phyloP scores from a whole-genome alignment of 2,329 filamentous ascomycete genomes.

The Biscogniauxia marginata region DNA sequence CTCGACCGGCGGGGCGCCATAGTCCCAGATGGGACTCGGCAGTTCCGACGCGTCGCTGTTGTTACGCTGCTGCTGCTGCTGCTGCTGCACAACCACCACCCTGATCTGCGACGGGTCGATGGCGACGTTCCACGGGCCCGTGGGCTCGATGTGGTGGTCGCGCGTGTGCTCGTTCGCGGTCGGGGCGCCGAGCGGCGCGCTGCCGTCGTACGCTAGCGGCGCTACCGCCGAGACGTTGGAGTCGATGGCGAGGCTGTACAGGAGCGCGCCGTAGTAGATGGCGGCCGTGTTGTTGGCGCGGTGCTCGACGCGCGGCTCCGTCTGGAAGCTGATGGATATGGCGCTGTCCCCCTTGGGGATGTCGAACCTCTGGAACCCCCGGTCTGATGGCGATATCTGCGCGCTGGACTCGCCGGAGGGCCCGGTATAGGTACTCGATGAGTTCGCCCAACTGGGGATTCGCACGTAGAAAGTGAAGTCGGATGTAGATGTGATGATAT shows the following conservation, averaged over 20 bases:
- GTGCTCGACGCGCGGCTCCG: conserved; percentile 28
- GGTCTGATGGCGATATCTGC: conserved; percentile 17
- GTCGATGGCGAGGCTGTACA: conserved; percentile 33
- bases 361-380: conserved; percentile 26
- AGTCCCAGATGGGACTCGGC: conserved; percentile 30
- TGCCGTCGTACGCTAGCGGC: conserved; percentile 17
- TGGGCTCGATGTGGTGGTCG: conserved; percentile 30
- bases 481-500: conserved; percentile 30
- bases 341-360: conserved; percentile 21
- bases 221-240: conserved; percentile 21
- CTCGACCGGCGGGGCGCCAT: conserved; percentile 30
- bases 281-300: conserved; percentile 32
- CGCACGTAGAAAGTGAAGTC: conserved; percentile 34
- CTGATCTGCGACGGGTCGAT: conserved; percentile 33
- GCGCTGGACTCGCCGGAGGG: conserved; percentile 7
- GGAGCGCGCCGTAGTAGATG: conserved; percentile 31
- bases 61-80: background rate
- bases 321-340: conserved; percentile 25
- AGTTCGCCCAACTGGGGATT: conserved; percentile 31
- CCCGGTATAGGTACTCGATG: conserved; percentile 20
- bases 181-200: conserved; percentile 10
- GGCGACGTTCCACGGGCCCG: conserved; percentile 32
- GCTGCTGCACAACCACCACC: conserved; percentile 10
- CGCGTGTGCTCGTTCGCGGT: conserved; percentile 27
- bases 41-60: conserved; percentile 12